These are phyloP conservation scores for Xylaria multiplex DNA, from an alignment of 2,329 filamentous ascomycete species.

Conservation along the genomic window DNA sequence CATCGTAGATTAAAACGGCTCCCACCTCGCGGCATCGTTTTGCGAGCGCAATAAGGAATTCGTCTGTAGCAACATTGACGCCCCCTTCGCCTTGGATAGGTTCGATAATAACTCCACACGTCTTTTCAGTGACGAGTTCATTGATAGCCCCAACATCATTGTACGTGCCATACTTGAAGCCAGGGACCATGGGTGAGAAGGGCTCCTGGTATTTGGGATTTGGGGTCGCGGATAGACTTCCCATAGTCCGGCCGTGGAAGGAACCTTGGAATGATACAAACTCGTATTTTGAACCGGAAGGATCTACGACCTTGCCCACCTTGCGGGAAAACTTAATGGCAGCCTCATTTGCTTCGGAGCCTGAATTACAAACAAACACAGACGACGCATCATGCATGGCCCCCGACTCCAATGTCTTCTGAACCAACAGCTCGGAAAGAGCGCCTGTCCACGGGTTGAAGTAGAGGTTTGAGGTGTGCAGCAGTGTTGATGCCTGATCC, in stretches of 20 bases:
- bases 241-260: conserved; percentile 98
- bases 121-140: conserved; percentile 80
- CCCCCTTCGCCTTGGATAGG: conserved; percentile 98
- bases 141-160: conserved; percentile 81
- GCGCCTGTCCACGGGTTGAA: conserved; percentile 95
- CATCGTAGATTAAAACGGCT: conserved; percentile 91
- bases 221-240: conserved; percentile 90
- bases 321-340: conserved; percentile 98
- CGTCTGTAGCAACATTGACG: conserved; percentile 82
- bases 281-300: conserved; percentile 78
- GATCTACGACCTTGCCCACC: conserved; percentile 79
- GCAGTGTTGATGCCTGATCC: conserved; percentile 79
- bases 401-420: conserved; percentile 80
- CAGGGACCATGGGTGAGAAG: conserved; percentile 94
- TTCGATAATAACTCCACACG: conserved; percentile 94
- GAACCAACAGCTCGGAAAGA: conserved; percentile 84
- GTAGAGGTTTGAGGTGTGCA: conserved; percentile 96
- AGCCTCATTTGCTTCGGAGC: conserved; percentile 96
- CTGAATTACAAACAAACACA: conserved; percentile 95
- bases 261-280: conserved; percentile 90
- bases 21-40: conserved; percentile 86
- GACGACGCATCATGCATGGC: conserved; percentile 82
- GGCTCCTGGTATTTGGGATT: conserved; percentile 98
- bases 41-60: conserved; percentile 87
- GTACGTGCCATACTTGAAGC: conserved; percentile 86